phyloP scores from a whole-genome alignment of 2,329 filamentous ascomycete species.

The Lizonia empirigonia region DNA sequence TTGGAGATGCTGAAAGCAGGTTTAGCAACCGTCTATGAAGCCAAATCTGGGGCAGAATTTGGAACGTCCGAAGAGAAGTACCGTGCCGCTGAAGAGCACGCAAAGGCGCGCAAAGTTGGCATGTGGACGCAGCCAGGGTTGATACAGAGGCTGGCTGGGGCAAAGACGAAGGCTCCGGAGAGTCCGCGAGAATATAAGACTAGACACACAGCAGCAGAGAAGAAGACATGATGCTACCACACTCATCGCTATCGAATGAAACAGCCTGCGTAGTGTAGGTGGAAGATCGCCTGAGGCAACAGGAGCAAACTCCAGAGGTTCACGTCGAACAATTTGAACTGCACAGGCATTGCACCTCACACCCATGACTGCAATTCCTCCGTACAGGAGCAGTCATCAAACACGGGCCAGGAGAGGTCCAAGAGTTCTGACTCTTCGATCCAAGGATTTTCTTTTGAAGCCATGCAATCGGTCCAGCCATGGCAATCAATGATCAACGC shows the following conservation, averaged over 20 bases:
- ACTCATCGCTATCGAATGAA: no score
- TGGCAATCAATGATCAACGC: slow-evolving; percentile 10
- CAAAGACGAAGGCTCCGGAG: slow-evolving; percentile 65
- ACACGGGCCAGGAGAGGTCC: neutral
- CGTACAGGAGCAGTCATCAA: neutral
- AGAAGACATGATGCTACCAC: slow-evolving; percentile 40
- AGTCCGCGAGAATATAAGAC: slow-evolving; percentile 88
- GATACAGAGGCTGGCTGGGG: slow-evolving; percentile 53
- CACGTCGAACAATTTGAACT: neutral
- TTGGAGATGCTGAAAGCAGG: slow-evolving; percentile 86
- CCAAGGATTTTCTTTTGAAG: slow-evolving; percentile 11
- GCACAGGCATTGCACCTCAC: no score
- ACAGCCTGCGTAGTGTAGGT: no score
- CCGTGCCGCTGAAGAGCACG: slow-evolving; percentile 65
- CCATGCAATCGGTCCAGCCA: slow-evolving; percentile 9
- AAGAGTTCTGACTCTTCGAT: slow-evolving; percentile 15
- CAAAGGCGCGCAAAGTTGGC: slow-evolving; percentile 50
- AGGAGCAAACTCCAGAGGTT: neutral
- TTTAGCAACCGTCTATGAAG: slow-evolving; percentile 90
- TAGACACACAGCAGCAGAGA: slow-evolving; percentile 55
- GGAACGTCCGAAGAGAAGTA: slow-evolving; percentile 70
- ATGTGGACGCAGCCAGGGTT: slow-evolving; percentile 69
- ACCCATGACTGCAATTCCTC: no score
- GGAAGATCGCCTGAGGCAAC: slow-evolving; percentile 4
- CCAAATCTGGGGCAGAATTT: slow-evolving; percentile 87